A percentile compares a stretch with the other conserved stretches of the same genome.
Evolutionary conservation across 495 filamentous ascomycete genomes (phyloP).

Genomic region (Podospora didyma): DNA sequence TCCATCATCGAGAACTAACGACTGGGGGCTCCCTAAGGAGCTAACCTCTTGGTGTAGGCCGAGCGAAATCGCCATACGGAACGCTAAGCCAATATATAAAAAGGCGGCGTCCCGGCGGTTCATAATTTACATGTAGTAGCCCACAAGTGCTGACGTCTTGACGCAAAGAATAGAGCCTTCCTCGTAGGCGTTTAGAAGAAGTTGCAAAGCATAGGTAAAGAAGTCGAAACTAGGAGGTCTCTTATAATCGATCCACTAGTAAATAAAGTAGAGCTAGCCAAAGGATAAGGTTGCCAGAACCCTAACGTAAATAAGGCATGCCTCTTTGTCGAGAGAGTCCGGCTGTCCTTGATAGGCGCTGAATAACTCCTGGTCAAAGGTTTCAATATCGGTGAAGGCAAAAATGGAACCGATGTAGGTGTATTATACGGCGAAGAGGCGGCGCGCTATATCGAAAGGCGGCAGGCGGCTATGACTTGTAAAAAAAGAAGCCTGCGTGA

Average conservation of each 20-base stretch:
- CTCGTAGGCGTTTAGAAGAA: slow-evolving; percentile 48
- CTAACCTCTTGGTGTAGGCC: slow-evolving; percentile 48
- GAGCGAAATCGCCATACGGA: slow-evolving; percentile 50
- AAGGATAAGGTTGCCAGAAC: slow-evolving; percentile 45
- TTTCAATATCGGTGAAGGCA: slow-evolving; percentile 38
- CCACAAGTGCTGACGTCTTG: slow-evolving; percentile 47
- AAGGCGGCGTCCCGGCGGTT: slow-evolving; percentile 49
- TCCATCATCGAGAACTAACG: slow-evolving; percentile 31
- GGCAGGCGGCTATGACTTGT: slow-evolving; percentile 26
- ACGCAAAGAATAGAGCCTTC: slow-evolving; percentile 48
- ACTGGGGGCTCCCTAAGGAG: neutral
- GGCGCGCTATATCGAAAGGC: slow-evolving; percentile 42
- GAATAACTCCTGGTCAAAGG: slow-evolving; percentile 40
- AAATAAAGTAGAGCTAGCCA: slow-evolving; percentile 49
- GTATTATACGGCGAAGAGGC: slow-evolving; percentile 46
- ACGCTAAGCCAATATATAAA: slow-evolving; percentile 47
- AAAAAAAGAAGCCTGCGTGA: slow-evolving; percentile 13
- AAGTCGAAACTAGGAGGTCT: slow-evolving; percentile 49
- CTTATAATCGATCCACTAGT: slow-evolving; percentile 46
- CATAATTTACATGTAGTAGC: slow-evolving; percentile 50
- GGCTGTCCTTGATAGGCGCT: slow-evolving; percentile 30
- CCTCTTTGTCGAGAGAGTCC: slow-evolving; percentile 20
- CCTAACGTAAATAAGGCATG: slow-evolving; percentile 27
- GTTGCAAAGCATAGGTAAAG: slow-evolving; percentile 44
- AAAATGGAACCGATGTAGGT: slow-evolving; percentile 50